Evolutionary conservation across 805 yeast genomes (phyloP).

Genomic region (Myxozyma mucilagina): DNA sequence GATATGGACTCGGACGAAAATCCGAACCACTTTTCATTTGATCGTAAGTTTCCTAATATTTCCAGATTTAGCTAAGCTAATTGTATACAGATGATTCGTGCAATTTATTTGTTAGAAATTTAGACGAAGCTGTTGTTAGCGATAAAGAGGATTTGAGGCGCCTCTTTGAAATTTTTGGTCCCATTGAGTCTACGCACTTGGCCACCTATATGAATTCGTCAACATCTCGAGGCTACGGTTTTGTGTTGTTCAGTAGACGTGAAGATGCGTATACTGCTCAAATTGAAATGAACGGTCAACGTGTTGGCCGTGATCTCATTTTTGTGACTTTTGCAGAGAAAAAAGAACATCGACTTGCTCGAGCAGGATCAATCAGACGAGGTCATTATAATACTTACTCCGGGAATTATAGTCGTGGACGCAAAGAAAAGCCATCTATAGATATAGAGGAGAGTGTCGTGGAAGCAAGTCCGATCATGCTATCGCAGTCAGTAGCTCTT

Average conservation of each 20-base stretch:
- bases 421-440: neutral
- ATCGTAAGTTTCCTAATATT: too few species aligned
- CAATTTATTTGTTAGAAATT: constrained; percentile 26
- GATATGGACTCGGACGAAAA: neutral
- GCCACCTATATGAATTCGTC: constrained; percentile 8
- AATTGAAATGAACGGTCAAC: constrained; percentile 16
- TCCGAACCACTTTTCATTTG: too few species aligned
- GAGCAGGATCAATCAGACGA: neutral
- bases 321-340: constrained; percentile 26
- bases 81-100: constrained; percentile 8
- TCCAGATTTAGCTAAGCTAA: neutral
- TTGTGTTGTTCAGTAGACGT: constrained; percentile 19
- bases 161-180: constrained; percentile 21
- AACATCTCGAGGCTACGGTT: constrained; percentile 25
- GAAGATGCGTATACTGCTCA: constrained; percentile 24
- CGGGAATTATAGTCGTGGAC: neutral
- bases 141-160: constrained; percentile 11
- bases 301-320: constrained; percentile 17
- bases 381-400: neutral
- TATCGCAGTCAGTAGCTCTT: neutral
- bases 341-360: neutral
- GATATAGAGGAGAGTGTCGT: neutral
- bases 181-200: constrained; percentile 12
- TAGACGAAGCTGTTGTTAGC: constrained; percentile 21
- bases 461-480: neutral